phyloP scores from a whole-genome alignment of 306 rosid genomes.

The Quercus glauca region DNA sequence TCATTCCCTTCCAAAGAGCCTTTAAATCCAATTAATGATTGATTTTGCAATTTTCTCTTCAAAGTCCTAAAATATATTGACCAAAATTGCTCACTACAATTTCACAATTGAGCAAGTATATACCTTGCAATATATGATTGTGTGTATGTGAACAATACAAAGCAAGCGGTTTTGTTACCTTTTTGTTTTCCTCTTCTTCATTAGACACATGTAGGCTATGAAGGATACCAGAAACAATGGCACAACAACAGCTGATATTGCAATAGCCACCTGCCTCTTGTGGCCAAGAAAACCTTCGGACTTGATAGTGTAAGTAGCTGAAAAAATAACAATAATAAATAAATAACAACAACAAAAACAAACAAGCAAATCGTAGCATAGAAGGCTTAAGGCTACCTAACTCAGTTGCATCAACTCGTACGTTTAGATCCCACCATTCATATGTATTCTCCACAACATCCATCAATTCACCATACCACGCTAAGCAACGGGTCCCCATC shows the following conservation, averaged over 20 bases:
- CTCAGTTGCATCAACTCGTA: slow-evolving; percentile 21
- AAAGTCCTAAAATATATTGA: too few species aligned
- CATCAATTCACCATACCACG: slow-evolving; percentile 25
- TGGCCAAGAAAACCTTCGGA: not conserved
- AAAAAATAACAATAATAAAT: not conserved
- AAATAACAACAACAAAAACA: not conserved
- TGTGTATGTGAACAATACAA: not conserved
- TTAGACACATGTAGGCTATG: not conserved
- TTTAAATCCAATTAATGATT: too few species aligned
- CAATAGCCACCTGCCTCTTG: not conserved
- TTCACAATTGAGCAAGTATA: too few species aligned
- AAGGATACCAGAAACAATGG: not conserved
- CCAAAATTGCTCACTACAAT: too few species aligned
- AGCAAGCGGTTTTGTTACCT: not conserved
- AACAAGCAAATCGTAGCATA: not conserved
- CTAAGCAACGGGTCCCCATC: slow-evolving; percentile 21
- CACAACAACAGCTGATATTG: not conserved
- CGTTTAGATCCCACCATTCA: slow-evolving; percentile 15
- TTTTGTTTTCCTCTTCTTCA: not conserved
- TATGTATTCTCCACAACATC: slow-evolving; percentile 15
- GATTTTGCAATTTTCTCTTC: too few species aligned
- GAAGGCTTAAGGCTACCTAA: not conserved
- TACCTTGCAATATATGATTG: too few species aligned
- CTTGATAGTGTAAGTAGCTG: not conserved
- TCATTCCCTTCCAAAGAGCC: not conserved